Base-by-base conservation (phyloP, 495 filamentous ascomycete species). In the Platismatia glauca region DNA sequence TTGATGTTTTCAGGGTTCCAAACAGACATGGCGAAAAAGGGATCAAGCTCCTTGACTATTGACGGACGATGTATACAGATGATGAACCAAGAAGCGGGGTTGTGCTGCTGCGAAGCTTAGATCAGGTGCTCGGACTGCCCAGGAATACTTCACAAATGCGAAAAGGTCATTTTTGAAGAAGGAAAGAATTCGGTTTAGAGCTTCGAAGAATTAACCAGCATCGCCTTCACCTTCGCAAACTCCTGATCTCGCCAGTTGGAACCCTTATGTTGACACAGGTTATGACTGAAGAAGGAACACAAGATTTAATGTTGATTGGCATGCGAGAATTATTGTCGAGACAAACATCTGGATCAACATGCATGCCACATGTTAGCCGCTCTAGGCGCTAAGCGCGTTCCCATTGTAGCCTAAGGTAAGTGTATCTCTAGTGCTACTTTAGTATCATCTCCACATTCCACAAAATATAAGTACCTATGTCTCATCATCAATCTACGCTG, bases 1-100 rank as follows among this genome's bases (percentile, higher is more conserved):
- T 83, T 82, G 66, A 97, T 89, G 64, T 94, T 97, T 67, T 98
- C 95, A 27, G 88, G 89, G 72, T 97, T 97, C 94, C 94, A 98
- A 68, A 95, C 83, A 9, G 80, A 80, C 79, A 81, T 81, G 31
- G 24, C 27, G 13, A 15, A 18, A 52, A 31, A 52, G 4, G 1
- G 31, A 5, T 5, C 6, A 12, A 27, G 9, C 31, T 31, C 24
- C 15, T 31, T 16, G 24, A 52, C 2, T 31, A 12, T 31, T 18
- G 27, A 18, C 7, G 16, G 15, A 48, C 7, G 15, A 6, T 7
- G 16, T 9, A 52, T 31, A 7, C 3, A 24, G 5, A 3, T 22
- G 4, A 4, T 4, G 22, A 12, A 4, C 7, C 11, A 1, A 12
- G 9, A 46, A 24, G 9, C 44, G 31, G 27, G 6, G 0, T 16